Base-by-base conservation (phyloP, 129 eudicot genomes). In the Dittrichia graveolens region DNA sequence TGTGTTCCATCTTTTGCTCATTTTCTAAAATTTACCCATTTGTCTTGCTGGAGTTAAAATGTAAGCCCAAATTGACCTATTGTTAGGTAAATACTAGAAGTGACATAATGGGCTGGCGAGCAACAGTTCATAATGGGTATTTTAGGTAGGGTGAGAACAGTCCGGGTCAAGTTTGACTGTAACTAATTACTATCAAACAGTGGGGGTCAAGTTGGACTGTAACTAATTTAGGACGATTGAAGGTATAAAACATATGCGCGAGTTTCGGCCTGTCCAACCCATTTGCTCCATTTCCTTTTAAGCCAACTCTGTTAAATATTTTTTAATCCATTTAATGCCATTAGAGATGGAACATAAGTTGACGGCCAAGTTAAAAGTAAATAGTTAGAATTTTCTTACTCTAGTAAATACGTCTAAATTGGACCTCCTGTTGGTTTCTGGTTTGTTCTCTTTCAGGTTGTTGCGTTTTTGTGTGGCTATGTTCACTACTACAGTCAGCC, bases 401-500 rank as follows among this genome's bases (percentile, higher is more conserved):
- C 71, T 13, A 13, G 5, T 11, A 12, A 49, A 19, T 15, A 44
- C 24, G 19, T 18, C 18, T 16, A 44, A 15, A n/a, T 15, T 44
- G 2, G 16, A 19, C 6, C 40, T 18, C 31, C 15, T 44, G 6
- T 8, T 7, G 5, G 60, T 49, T 67, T 56, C 76, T 65, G 13
- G 53, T 64, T 13, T 54, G 64, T 75, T 67, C 43, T 57, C n/a
- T 41, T 74, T 65, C 87, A 89, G 96, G 87, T 77, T 54, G 89
- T 86, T 67, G 89, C 92, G 44, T 86, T 89, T 55, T 53, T 89
- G 13, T 89, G 96, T 70, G 96, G 96, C 3, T 86, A 75, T 61
- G 77, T 84, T 59, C 92, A 86, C 75, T 89, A 81, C 64, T 73
- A 65, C 72, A 62, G 79, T 13, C 91, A 88, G 65, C 76, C 85